Evolutionary conservation across 805 yeast genomes (phyloP), one percentile per base, ranked within the genome.

Genomic region (Cyberlindnera xylosilytica): DNA sequence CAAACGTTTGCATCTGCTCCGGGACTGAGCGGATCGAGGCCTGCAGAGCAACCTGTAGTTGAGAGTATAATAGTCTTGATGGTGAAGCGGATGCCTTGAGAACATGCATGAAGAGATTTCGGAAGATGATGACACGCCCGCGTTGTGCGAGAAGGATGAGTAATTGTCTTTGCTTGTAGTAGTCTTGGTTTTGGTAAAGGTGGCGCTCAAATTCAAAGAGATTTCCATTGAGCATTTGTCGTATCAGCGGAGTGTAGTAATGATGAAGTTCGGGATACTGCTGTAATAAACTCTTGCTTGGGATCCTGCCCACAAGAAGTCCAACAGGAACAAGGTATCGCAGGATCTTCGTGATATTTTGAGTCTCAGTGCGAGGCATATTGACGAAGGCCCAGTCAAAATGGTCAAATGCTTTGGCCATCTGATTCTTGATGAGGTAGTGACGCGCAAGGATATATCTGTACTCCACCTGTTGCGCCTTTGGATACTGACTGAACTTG

Each of bases 391-490:
- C 68, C 66, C 82, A 76, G 23, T 63, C 49, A 33, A 80, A 61
- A 49, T 79, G 81, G 27, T 58, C 53, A 47, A 61, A 76, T 3
- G 79, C 69, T 36, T 68, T 70, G 20, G 65, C 61, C 28, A 75
- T 64, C 48, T 73, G 74, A 44, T 73, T 70, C 44, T 80, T 81
- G 12, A 75, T 68, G 42, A 79, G 52, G 52, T 78, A 74, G 47
- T 70, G 80, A 41, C 72, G 69, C 0, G 80, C 80, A 34, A 79
- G 60, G 36, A 74, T 69, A 53, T 67, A 79, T 36, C 84, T 58
- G 56, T 78, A 80, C 38, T 72, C 74, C 6, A 78, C 54, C 34
- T 74, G 70, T 47, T 76, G 77, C 15, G 69, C 58, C 32, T 53
- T 64, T 4, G 69, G 56, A 31, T 70, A 77, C n/a, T 64, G 58